Base-by-base conservation (phyloP, 2,329 filamentous ascomycete species). In the Fusarium sp. region DNA sequence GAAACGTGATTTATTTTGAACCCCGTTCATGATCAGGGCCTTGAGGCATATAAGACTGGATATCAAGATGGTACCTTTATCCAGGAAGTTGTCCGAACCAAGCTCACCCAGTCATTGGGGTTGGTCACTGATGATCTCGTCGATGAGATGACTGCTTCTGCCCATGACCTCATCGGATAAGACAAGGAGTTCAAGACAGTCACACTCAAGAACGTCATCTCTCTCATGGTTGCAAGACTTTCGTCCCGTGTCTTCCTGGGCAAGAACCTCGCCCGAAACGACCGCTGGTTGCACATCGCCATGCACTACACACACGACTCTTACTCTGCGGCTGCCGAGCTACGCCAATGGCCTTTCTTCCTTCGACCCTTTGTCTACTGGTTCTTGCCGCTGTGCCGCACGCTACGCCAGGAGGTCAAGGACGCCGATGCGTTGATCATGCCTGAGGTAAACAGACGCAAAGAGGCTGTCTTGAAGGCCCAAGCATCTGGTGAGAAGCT, bases 201-300 rank as follows among this genome's bases (percentile, higher is more conserved):
- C 29, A 35, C 8, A 8, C 20, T 57, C 52, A 57, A 57, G 52
- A 13, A 35, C 10, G 29, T 22, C n/a, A 31, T 57, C 13, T 37
- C 31, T 16, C 52, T 57, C 8, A 11, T 57, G n/a, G 82, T 90
- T 11, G 85, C 86, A 18, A 85, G 86, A 10, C 73, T 89, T 13
- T 88, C 87, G 0, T 86, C 87, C 2, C 82, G 86, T 6, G 83
- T 88, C 4, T 88, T 89, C 68, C 77, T 88, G 3, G 87, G 87
- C 5, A 73, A 78, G 5, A 78, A 81, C 5, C 74, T 88, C 14
- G 87, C 85, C 76, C 85, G 85, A 7, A 82, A 88, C 72, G 76
- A 83, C 33, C 79, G 82, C 39, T 89, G 87, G 87, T 81, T 88
- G 20, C 77, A 83, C 1, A 83, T 87, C 62, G 77, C 84, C 50